These are phyloP conservation scores for Eimeria tenella DNA, from an alignment of 169 alveolate species.

Conservation along the genomic window DNA sequence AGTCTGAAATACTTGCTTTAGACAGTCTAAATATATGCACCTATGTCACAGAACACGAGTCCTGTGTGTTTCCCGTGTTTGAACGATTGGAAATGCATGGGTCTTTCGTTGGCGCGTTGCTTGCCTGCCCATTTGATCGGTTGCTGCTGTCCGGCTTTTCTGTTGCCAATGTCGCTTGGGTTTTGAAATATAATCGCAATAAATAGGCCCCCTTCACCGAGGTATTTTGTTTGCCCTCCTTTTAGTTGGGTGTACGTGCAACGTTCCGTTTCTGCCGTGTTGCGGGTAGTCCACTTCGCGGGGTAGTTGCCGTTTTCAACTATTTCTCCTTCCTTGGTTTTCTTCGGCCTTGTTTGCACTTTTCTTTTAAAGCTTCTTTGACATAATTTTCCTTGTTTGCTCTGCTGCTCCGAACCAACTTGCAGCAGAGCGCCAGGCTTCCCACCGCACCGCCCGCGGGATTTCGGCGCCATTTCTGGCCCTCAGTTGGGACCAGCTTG, in stretches of 20 bases:
- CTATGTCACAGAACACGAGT: slow-evolving; percentile 8
- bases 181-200: slow-evolving; percentile 44
- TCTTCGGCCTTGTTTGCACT: slow-evolving; percentile 65
- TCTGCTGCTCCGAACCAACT: neutral
- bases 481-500: slow-evolving; percentile 34
- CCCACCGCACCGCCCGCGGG: slow-evolving; percentile 14
- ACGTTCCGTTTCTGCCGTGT: neutral
- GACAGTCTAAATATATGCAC: slow-evolving; percentile 8
- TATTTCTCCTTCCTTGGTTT: slow-evolving; percentile 6
- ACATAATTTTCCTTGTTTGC: slow-evolving; percentile 12
- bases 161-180: slow-evolving; percentile 28
- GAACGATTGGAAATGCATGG: neutral
- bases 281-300: neutral
- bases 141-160: slow-evolving; percentile 34
- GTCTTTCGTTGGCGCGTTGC: neutral
- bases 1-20: neutral
- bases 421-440: neutral
- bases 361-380: neutral
- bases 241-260: slow-evolving; percentile 7
- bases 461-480: slow-evolving; percentile 45
- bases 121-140: slow-evolving; percentile 33
- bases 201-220: slow-evolving; percentile 50
- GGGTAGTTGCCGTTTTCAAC: slow-evolving; percentile 1
- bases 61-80: slow-evolving; percentile 34
- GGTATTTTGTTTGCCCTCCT: slow-evolving; percentile 45